Evolutionary conservation across 2,329 filamentous ascomycete species (phyloP).

Genomic region (Celoporthe dispersa): DNA sequence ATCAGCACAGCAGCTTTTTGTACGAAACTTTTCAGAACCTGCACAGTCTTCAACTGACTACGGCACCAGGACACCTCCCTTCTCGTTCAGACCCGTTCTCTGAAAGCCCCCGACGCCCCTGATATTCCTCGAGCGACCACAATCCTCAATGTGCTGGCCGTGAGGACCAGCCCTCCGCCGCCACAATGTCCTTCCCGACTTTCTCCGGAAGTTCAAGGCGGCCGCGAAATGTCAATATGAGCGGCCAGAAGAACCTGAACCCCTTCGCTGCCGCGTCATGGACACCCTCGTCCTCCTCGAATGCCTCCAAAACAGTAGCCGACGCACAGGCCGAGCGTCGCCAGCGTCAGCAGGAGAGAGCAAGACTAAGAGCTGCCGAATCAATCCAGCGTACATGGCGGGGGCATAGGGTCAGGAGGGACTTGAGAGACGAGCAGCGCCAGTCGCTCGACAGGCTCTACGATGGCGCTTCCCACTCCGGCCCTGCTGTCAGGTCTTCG

Average conservation of each 20-base stretch:
- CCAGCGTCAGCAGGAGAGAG: slow-evolving; percentile 79
- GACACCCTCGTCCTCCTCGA: slow-evolving; percentile 60
- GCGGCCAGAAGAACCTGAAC: slow-evolving; percentile 75
- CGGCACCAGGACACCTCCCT: background rate
- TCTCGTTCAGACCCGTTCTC: background rate
- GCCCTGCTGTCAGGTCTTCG: slow-evolving; percentile 42
- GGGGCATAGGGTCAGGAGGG: slow-evolving; percentile 68
- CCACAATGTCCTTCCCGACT: slow-evolving; percentile 76
- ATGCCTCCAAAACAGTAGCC: slow-evolving; percentile 76
- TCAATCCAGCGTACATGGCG: slow-evolving; percentile 83
- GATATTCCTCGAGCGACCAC: slow-evolving; percentile 1
- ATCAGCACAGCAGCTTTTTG: background rate
- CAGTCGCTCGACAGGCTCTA: slow-evolving; percentile 67
- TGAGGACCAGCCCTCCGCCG: slow-evolving; percentile 11
- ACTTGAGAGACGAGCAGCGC: slow-evolving; percentile 62
- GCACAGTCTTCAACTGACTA: background rate
- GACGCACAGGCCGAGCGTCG: slow-evolving; percentile 86
- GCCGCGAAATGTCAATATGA: slow-evolving; percentile 91
- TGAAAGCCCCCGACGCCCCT: background rate
- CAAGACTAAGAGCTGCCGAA: slow-evolving; percentile 73
- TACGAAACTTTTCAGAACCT: background rate
- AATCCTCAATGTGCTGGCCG: slow-evolving; percentile 11
- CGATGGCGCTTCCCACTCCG: slow-evolving; percentile 39
- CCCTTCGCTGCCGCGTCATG: slow-evolving; percentile 73
- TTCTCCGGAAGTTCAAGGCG: slow-evolving; percentile 89